phyloP scores from a whole-genome alignment of 352 stramenopile species.

The Phytophthora nicotianae region DNA sequence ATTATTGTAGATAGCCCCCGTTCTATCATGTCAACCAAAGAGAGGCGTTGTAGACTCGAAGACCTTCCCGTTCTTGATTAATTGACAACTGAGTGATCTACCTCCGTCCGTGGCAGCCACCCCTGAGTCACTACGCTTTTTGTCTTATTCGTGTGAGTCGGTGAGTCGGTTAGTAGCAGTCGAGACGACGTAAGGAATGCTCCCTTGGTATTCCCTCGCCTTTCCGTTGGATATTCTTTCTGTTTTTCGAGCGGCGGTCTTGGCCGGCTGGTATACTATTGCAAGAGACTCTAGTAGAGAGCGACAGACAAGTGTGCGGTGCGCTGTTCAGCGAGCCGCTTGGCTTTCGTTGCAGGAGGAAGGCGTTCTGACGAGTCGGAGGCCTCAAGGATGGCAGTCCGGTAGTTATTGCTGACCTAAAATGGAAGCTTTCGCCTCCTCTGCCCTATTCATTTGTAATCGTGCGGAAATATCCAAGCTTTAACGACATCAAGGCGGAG shows the following conservation, averaged over 20 bases:
- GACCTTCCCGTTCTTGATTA: constrained; percentile 1
- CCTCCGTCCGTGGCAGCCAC: neutral
- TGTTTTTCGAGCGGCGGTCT: constrained; percentile 8
- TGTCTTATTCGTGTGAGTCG: constrained; percentile 19
- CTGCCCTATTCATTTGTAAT: neutral
- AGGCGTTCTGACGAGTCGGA: constrained; percentile 2
- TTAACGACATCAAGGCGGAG: neutral
- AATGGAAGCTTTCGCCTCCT: constrained; percentile 17
- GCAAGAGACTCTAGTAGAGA: constrained; percentile 8
- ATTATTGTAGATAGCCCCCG: constrained; percentile 26
- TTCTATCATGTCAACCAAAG: constrained; percentile 19
- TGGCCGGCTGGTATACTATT: neutral
- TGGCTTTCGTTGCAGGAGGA: neutral
- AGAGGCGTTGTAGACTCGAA: neutral
- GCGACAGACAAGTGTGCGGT: neutral
- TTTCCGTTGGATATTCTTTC: constrained; percentile 39
- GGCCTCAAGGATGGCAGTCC: neutral
- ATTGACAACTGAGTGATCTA: constrained; percentile 29
- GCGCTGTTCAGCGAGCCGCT: constrained; percentile 8
- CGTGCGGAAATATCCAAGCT: neutral
- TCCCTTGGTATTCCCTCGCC: constrained; percentile 27
- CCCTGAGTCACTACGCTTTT: neutral
- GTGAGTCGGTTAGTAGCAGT: neutral
- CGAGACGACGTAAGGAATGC: constrained; percentile 5
- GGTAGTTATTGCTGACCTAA: neutral